Evolutionary conservation across 164 flowering plant genomes (phyloP), one percentile per base, ranked within the genome.

Genomic region (Aristolochia contorta): DNA sequence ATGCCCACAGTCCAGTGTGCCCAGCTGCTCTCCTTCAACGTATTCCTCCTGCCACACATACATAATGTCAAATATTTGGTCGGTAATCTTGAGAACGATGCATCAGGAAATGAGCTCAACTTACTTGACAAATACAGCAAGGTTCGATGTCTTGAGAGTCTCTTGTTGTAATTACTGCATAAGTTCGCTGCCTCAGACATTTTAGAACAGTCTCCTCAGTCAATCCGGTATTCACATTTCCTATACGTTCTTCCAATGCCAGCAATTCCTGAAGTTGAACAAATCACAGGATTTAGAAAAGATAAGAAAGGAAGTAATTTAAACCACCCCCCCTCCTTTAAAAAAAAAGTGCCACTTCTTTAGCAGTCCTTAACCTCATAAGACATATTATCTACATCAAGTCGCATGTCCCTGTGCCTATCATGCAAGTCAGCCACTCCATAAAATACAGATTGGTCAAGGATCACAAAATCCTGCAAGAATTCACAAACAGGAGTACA

Each of bases 321-420:
- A 56, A n/a, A 3, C n/a, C n/a, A n/a, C n/a, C n/a, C n/a, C n/a
- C n/a, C n/a, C n/a, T n/a, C n/a, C n/a, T n/a, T 23, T 12, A 8
- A 37, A 37, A 37, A 37, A 6, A 1, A 10, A 37, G 43, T 37
- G 9, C 43, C 43, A 37, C 43, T 6, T 37, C 43, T 6, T 37
- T 7, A 6, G 43, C 12, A 6, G 43, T 37, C 14, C 8, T 48
- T 58, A 50, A 89, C 96, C 93, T 89, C 96, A 64, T 89, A 89
- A 54, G 93, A 85, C 98, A 92, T 92, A 71, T 89, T 87, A 69
- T 92, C 98, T 51, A 92, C 91, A 74, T 92, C 98, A 60, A 92
- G 87, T 18, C 98, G 82, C 98, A 92, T 85, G 63, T 92, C 96
- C 64, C 96, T 81, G 63, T 92, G 96, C 58, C 88, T 76, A 64